A percentile compares a stretch with the other conserved stretches of the same genome.
Conservation (phyloP, 148 eudicot species). For the Chenopodium suecicum region DNA sequence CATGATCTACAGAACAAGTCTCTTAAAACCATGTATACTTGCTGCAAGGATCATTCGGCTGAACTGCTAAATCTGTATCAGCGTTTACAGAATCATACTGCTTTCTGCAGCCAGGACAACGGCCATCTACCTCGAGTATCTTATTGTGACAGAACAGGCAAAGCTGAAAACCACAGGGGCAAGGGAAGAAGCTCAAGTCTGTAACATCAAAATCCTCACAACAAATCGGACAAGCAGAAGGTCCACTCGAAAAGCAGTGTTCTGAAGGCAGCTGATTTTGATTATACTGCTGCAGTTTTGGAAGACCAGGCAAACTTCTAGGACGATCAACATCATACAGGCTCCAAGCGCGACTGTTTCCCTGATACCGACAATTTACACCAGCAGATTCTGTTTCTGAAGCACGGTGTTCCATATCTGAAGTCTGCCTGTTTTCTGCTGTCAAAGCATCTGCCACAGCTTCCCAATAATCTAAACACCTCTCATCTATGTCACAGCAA, state of each 20-base stretch:
- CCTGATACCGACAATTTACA: slow-evolving; percentile 15
- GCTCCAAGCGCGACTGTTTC: slow-evolving; percentile 55
- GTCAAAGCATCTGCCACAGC: slow-evolving; percentile 78
- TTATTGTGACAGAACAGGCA: slow-evolving; percentile 93
- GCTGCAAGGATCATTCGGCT: slow-evolving; percentile 42
- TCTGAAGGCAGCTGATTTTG: slow-evolving; percentile 34
- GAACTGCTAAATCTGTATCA: slow-evolving; percentile 31
- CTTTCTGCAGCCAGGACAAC: slow-evolving; percentile 95
- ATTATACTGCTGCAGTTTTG: slow-evolving; percentile 44
- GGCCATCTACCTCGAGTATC: slow-evolving; percentile 81
- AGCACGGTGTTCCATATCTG: slow-evolving; percentile 17
- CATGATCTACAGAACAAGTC: neutral
- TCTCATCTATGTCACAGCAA: slow-evolving; percentile 52
- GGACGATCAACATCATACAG: slow-evolving; percentile 76
- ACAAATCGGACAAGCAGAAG: slow-evolving; percentile 69
- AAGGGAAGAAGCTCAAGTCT: slow-evolving; percentile 76
- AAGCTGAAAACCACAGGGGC: slow-evolving; percentile 79
- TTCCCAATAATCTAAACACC: slow-evolving; percentile 81
- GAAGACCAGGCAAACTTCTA: slow-evolving; percentile 61
- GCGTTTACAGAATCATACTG: slow-evolving; percentile 47
- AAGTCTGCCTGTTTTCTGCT: slow-evolving; percentile 16
- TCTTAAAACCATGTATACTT: slow-evolving; percentile 29
- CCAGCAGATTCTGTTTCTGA: neutral
- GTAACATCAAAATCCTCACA: slow-evolving; percentile 83
- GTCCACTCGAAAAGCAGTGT: neutral